Percentiles rank a stretch among this genome's conserved stretches.
These are phyloP conservation scores for Penicillium soppii DNA, from an alignment of 495 filamentous ascomycete species.

Conservation along the genomic window DNA sequence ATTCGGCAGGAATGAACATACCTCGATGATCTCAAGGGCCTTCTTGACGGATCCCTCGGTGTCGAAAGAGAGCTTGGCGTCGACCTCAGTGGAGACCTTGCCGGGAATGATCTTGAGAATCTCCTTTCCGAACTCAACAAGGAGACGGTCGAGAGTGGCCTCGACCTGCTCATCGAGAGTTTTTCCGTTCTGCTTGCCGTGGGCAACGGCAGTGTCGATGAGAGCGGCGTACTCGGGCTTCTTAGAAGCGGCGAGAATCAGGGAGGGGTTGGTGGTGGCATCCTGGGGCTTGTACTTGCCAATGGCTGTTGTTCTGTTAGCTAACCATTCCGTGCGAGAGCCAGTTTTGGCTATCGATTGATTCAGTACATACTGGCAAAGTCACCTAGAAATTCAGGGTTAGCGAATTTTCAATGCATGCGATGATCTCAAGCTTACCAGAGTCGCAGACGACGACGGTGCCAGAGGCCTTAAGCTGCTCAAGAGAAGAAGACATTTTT, in stretches of 20 bases:
- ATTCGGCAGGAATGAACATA: conserved; percentile 37
- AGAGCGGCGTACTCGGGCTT: conserved; percentile 94
- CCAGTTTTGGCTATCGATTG: background rate
- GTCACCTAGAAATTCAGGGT: conserved; percentile 55
- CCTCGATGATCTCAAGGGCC: conserved; percentile 95
- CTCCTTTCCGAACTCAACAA: conserved; percentile 97
- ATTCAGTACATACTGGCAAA: conserved; percentile 64
- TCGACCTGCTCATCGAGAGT: conserved; percentile 75
- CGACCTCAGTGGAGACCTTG: conserved; percentile 98
- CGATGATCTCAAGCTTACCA: conserved; percentile 56
- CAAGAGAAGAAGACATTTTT: conserved; percentile 79
- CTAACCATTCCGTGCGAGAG: background rate
- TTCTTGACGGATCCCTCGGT: conserved; percentile 89
- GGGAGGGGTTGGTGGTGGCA: conserved; percentile 97
- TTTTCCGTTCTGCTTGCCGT: conserved; percentile 74
- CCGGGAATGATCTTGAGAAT: conserved; percentile 96
- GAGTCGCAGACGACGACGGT: conserved; percentile 97
- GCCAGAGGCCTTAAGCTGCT: conserved; percentile 94
- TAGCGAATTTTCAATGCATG: conserved; percentile 16
- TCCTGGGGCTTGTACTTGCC: conserved; percentile 99
- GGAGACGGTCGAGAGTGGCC: conserved; percentile 81
- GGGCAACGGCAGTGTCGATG: conserved; percentile 81
- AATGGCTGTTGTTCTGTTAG: conserved; percentile 65
- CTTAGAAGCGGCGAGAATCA: conserved; percentile 97
- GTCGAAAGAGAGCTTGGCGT: conserved; percentile 95